A percentile compares a stretch with the other conserved stretches of the same genome.
These are phyloP conservation scores for Xylaria polymorpha DNA, from an alignment of 2,329 filamentous ascomycete species.

Conservation along the genomic window DNA sequence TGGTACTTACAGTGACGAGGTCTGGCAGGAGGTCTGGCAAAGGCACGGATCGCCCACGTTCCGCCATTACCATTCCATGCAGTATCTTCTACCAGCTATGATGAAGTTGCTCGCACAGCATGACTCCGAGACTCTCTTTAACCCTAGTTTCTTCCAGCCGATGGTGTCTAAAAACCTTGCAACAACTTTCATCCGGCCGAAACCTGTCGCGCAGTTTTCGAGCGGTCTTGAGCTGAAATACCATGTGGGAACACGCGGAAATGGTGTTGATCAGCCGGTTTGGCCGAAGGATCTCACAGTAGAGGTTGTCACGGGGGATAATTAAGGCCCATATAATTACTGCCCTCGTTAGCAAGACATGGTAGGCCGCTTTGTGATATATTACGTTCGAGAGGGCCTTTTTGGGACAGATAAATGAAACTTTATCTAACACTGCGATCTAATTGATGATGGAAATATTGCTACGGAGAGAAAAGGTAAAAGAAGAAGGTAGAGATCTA, in stretches of 20 bases:
- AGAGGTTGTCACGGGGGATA: slow-evolving; percentile 49
- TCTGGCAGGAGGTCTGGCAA: slow-evolving; percentile 38
- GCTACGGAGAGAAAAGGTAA: neutral
- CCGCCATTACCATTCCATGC: slow-evolving; percentile 63
- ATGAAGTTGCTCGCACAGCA: slow-evolving; percentile 55
- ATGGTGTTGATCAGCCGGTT: slow-evolving; percentile 59
- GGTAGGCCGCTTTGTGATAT: neutral
- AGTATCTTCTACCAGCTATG: slow-evolving; percentile 54
- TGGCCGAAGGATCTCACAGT: slow-evolving; percentile 60
- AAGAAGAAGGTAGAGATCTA: neutral
- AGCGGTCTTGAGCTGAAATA: slow-evolving; percentile 56
- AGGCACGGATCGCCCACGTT: slow-evolving; percentile 60
- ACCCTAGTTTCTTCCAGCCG: slow-evolving; percentile 60
- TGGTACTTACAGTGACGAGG: slow-evolving; percentile 53
- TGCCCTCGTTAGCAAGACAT: neutral
- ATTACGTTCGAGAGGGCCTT: neutral
- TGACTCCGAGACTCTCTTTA: slow-evolving; percentile 55
- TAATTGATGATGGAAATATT: too few species aligned
- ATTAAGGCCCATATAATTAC: slow-evolving; percentile 7
- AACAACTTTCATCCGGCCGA: slow-evolving; percentile 54
- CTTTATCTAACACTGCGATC: too few species aligned
- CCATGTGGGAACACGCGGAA: slow-evolving; percentile 62
- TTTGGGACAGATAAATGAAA: neutral
- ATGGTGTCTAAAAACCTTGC: slow-evolving; percentile 46
- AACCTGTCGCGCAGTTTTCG: slow-evolving; percentile 58